These are phyloP conservation scores for Cinnamomum chago DNA, from an alignment of 164 flowering plant species.

Conservation along the genomic window DNA sequence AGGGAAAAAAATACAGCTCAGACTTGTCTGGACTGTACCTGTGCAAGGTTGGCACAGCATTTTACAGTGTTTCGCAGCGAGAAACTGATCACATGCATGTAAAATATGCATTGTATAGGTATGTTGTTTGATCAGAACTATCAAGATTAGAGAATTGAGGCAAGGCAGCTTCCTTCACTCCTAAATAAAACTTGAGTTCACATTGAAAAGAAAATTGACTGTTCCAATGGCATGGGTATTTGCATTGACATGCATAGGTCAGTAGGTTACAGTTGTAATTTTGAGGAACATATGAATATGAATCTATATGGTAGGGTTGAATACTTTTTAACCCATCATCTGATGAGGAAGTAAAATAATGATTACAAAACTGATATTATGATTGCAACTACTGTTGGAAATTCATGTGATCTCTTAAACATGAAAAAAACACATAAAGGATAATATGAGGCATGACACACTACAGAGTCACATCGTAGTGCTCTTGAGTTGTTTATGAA, in stretches of 20 bases:
- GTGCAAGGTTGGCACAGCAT: not conserved
- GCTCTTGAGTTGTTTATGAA: no score
- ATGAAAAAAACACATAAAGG: no score
- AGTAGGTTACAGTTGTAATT: no score
- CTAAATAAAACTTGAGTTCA: not conserved
- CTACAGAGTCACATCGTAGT: no score
- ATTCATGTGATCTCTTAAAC: no score
- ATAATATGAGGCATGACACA: no score
- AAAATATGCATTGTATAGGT: not conserved
- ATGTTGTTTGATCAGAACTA: not conserved
- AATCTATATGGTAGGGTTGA: no score
- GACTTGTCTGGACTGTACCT: not conserved
- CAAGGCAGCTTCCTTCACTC: not conserved
- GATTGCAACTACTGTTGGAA: not conserved
- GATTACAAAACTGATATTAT: not conserved
- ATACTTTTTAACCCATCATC: no score
- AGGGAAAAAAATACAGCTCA: not conserved
- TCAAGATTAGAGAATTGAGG: not conserved
- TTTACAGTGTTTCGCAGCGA: not conserved
- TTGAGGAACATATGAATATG: not conserved
- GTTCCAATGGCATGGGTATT: not conserved
- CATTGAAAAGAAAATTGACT: not conserved
- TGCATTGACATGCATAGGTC: no score
- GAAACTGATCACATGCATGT: no score
- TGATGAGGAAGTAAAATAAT: not conserved